These are phyloP conservation scores for Caloboletus inedulis DNA, from an alignment of 1,284 basidiomycete species.

Conservation along the genomic window DNA sequence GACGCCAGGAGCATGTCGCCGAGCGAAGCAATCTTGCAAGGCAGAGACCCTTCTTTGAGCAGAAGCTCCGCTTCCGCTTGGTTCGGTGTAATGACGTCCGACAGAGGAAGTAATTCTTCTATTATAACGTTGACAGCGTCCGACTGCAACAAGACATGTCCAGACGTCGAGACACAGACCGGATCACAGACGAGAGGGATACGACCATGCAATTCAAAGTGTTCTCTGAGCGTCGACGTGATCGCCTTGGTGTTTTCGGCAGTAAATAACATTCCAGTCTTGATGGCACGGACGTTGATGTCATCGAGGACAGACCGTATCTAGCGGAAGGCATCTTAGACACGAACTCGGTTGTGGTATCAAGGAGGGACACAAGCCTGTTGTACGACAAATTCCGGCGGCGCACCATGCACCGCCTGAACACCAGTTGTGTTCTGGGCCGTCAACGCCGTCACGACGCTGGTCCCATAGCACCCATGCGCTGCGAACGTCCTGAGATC, in stretches of 20 bases:
- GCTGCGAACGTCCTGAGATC: constrained; percentile 88
- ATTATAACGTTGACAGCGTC: constrained; percentile 66
- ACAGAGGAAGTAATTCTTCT: constrained; percentile 66
- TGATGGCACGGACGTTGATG: constrained; percentile 73
- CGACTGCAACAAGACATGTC: constrained; percentile 72
- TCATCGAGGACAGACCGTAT: constrained; percentile 75
- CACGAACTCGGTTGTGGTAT: not conserved
- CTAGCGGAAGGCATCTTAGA: constrained; percentile 38
- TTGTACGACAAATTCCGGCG: constrained; percentile 66
- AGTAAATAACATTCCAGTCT: constrained; percentile 86
- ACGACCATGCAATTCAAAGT: constrained; percentile 30
- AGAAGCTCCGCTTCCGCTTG: constrained; percentile 77
- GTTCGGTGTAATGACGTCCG: constrained; percentile 85
- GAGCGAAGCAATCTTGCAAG: constrained; percentile 45
- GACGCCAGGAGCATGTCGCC: constrained; percentile 67
- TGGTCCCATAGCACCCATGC: constrained; percentile 81
- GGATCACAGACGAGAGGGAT: constrained; percentile 78
- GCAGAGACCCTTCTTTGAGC: constrained; percentile 40
- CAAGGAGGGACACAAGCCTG: constrained; percentile 48
- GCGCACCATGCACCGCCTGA: constrained; percentile 62
- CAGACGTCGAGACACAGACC: constrained; percentile 91
- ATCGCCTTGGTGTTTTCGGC: constrained; percentile 47
- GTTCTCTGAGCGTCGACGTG: constrained; percentile 41
- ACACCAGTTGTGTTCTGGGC: constrained; percentile 92
- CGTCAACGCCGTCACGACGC: constrained; percentile 84